Percentiles rank a stretch among this genome's conserved stretches.
Conservation (phyloP, 2,329 filamentous ascomycete genomes). For the Aspergillus ibericus region DNA sequence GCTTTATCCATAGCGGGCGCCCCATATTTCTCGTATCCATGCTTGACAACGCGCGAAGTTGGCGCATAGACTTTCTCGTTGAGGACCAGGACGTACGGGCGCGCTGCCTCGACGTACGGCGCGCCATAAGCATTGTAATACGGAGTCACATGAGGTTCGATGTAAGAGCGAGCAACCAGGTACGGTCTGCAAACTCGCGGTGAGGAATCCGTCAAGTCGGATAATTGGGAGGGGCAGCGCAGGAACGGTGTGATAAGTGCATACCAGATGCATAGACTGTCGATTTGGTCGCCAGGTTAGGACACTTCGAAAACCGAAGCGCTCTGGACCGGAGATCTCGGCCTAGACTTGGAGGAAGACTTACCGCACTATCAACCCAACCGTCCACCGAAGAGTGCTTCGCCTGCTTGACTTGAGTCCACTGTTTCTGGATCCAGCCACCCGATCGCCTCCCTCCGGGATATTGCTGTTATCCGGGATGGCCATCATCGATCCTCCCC, state of each 20-base stretch:
- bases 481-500: conserved; percentile 23
- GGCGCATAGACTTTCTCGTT: conserved; percentile 68
- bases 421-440: conserved; percentile 11
- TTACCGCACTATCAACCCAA: conserved; percentile 39
- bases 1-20: conserved; percentile 70
- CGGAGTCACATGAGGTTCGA: conserved; percentile 74
- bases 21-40: conserved; percentile 66
- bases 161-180: conserved; percentile 61
- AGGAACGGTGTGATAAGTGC: conserved; percentile 77
- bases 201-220: conserved; percentile 67
- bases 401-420: conserved; percentile 17
- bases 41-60: conserved; percentile 61
- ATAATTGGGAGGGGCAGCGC: conserved; percentile 71
- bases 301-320: not conserved
- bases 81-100: conserved; percentile 66
- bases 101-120: conserved; percentile 73
- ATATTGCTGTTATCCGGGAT: conserved; percentile 29
- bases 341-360: conserved; percentile 15
- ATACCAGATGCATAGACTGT: conserved; percentile 81
- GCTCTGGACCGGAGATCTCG: not conserved
- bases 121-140: conserved; percentile 84
- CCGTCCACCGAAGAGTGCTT: conserved; percentile 33
- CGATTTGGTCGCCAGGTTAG: not conserved
- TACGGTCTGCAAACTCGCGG: conserved; percentile 84
- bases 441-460: conserved; percentile 20